Evolutionary conservation across 306 rosid species (phyloP), one percentile per base, ranked within the genome.

Genomic region (Arachis hypogaea): DNA sequence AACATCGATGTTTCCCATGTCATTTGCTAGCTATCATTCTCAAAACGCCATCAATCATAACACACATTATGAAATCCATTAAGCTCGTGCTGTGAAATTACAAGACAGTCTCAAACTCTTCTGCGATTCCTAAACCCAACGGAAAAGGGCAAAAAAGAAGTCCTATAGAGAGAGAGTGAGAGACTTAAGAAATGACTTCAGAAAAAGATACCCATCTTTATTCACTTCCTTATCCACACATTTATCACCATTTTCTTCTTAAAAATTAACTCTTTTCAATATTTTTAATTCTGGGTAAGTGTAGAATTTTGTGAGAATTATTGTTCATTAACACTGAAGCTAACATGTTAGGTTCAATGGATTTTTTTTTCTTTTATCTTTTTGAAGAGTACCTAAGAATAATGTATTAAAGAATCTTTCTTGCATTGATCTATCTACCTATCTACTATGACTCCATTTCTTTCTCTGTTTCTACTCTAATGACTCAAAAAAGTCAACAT

Each of bases 201-300:
- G 63, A 81, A 84, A 89, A 89, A 94, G 93, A 94, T 83, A 69
- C 86, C 89, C 87, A 57, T 92, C 99, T 91, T 92, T 91, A 79
- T 83, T 86, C 93, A 89, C 77, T 72, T 78, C 92, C 85, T 81
- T 87, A 89, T 89, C 90, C 85, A 86, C 79, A 83, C 77, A 76
- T 71, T 74, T 51, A 74, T 80, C 16, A 11, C 47, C 52, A 78
- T 65, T 71, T 63, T 65, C 42, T 10, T 38, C 5, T 2, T 2
- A 54, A 75, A 47, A 47, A 36, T 5, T 10, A 2, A 0, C 4
- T 18, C 50, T 63, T 64, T 64, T 61, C 28, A 10, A 42, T 63
- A 46, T 65, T 10, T 52, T 8, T 22, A 73, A 80, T 55, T 73
- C 70, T 64, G 75, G 71, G 75, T 11, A 10, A 55, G 58, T 5